phyloP scores from a whole-genome alignment of 2,329 filamentous ascomycete genomes.

The Fusarium mundagurra region DNA sequence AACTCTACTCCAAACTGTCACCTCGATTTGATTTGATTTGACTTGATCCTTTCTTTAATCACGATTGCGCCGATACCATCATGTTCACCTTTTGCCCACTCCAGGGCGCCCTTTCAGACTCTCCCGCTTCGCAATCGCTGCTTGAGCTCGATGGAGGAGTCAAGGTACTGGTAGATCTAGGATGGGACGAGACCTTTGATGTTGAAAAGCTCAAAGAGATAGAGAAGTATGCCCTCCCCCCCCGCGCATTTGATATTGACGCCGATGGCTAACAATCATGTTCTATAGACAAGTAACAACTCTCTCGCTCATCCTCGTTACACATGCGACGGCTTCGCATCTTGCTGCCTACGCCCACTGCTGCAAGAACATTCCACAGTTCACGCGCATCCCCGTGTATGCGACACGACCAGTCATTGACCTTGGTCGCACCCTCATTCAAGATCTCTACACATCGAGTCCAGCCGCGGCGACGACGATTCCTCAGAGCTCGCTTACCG shows the following conservation, averaged over 20 bases:
- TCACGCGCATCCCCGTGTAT: constrained; percentile 92
- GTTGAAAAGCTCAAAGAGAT: constrained; percentile 83
- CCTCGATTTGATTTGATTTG: constrained; percentile 7
- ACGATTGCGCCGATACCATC: constrained; percentile 41
- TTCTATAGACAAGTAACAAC: constrained; percentile 81
- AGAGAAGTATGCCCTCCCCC: constrained; percentile 74
- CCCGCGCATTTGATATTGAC: not conserved
- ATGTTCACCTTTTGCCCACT: constrained; percentile 98
- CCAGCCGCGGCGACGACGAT: constrained; percentile 89
- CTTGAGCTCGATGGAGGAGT: constrained; percentile 96
- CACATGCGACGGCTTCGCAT: constrained; percentile 91
- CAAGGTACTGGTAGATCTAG: constrained; percentile 93
- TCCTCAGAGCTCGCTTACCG: constrained; percentile 75
- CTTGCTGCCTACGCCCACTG: constrained; percentile 94
- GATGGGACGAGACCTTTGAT: constrained; percentile 95
- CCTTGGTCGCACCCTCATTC: constrained; percentile 87
- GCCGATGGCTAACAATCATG: constrained; percentile 32
- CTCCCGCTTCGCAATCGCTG: constrained; percentile 90
- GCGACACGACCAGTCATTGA: constrained; percentile 94
- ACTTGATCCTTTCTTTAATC: constrained; percentile 19
- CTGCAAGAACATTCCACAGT: constrained; percentile 94
- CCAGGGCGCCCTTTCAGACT: constrained; percentile 88
- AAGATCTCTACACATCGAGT: constrained; percentile 91
- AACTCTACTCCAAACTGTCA: not conserved
- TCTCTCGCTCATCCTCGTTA: constrained; percentile 91